These are phyloP conservation scores for Amylocystis lapponica DNA, from an alignment of 768 basidiomycete species.

Conservation along the genomic window DNA sequence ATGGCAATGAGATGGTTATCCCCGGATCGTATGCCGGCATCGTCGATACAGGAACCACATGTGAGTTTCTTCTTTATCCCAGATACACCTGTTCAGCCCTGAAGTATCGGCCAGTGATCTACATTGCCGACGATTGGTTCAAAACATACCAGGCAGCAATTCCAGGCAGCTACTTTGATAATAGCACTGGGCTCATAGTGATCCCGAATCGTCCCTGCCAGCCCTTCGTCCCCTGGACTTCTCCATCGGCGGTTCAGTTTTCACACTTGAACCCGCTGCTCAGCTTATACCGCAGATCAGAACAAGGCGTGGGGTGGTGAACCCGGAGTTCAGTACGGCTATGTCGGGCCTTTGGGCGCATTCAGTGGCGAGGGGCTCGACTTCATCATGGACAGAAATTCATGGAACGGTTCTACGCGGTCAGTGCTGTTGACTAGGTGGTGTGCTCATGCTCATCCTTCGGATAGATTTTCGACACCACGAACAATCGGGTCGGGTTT, in stretches of 20 bases:
- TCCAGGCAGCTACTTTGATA: neutral
- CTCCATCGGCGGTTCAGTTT: conserved; percentile 29
- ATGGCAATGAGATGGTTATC: conserved; percentile 17
- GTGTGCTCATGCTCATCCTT: conserved; percentile 29
- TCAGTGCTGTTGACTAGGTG: neutral
- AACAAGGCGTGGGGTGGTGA: neutral
- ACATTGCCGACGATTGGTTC: conserved; percentile 1
- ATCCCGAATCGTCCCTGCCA: neutral
- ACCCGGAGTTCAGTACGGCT: neutral
- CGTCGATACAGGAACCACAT: conserved; percentile 49
- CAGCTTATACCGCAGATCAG: conserved; percentile 1
- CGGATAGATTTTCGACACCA: conserved; percentile 39
- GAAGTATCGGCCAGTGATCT: neutral
- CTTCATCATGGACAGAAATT: conserved; percentile 33
- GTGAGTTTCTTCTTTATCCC: neutral
- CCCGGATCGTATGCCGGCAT: conserved; percentile 36
- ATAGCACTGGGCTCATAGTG: neutral
- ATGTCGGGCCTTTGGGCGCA: neutral
- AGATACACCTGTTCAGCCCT: neutral
- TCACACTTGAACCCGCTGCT: neutral
- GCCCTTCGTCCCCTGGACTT: conserved; percentile 32
- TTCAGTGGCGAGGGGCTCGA: conserved; percentile 37
- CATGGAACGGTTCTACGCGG: conserved; percentile 32
- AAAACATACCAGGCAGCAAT: neutral
- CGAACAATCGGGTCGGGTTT: conserved; percentile 26